These are phyloP conservation scores for Miscanthus sacchariflorus DNA, from an alignment of 202 grass and related monocot genomes.

Conservation along the genomic window DNA sequence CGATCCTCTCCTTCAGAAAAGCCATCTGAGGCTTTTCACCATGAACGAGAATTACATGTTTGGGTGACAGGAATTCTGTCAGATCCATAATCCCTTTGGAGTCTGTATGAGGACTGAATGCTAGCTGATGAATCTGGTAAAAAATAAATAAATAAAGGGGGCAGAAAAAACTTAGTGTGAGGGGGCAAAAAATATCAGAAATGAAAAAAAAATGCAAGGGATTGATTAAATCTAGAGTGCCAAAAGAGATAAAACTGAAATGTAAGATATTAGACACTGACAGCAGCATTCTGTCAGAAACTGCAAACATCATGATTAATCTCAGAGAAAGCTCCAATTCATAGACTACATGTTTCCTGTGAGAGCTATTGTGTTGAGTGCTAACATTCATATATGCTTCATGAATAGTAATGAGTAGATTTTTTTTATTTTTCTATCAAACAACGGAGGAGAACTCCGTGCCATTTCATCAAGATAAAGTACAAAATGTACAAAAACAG, in stretches of 20 bases:
- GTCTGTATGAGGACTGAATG: constrained; percentile 94
- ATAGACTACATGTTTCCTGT: neutral
- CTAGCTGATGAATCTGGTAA: constrained; percentile 82
- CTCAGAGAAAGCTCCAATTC: neutral
- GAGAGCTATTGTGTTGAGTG: constrained; percentile 1
- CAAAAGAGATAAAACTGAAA: neutral
- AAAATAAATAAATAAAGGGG: neutral
- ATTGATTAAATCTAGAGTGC: neutral
- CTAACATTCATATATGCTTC: neutral
- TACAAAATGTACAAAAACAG: neutral
- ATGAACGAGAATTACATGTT: constrained; percentile 91
- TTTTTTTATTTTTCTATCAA: neutral
- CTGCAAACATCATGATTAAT: neutral
- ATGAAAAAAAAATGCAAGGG: neutral
- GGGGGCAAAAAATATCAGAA: neutral
- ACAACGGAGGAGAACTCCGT: neutral
- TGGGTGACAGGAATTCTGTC: constrained; percentile 79
- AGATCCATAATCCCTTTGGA: constrained; percentile 99
- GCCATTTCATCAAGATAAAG: neutral
- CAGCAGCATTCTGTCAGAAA: neutral
- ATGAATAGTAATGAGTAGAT: neutral
- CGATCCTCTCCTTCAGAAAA: constrained; percentile 74
- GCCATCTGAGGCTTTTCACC: constrained; percentile 97
- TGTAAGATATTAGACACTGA: neutral
- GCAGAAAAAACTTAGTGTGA: constrained; percentile 31